These are phyloP conservation scores for Sporisorium scitamineum DNA, from an alignment of 1,284 basidiomycete genomes.

Conservation along the genomic window DNA sequence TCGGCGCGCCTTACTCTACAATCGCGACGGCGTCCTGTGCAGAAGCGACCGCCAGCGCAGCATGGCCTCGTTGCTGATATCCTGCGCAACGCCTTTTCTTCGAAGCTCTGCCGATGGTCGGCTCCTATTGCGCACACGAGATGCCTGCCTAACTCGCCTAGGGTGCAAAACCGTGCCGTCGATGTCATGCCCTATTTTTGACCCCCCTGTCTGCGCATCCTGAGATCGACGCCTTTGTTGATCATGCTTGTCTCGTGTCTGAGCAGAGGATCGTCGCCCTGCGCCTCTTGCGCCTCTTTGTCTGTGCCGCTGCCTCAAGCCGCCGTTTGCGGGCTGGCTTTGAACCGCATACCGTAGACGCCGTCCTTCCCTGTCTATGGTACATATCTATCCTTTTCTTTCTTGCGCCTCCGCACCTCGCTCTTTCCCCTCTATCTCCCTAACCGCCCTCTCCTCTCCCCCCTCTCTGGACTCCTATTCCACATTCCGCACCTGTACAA, in stretches of 20 bases:
- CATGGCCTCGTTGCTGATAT: neutral
- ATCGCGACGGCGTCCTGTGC: neutral
- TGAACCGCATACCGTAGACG: neutral
- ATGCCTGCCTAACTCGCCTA: constrained; percentile 3
- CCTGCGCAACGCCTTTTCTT: neutral
- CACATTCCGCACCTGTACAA: neutral
- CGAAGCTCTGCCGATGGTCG: neutral
- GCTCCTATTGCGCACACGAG: neutral
- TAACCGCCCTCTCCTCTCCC: neutral
- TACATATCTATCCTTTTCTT: constrained; percentile 28
- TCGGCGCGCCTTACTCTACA: neutral
- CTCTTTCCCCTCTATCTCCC: neutral
- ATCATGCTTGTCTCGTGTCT: constrained; percentile 24
- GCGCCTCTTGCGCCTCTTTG: constrained; percentile 23
- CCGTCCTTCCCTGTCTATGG: constrained; percentile 9
- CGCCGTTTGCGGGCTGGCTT: neutral
- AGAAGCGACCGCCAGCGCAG: constrained; percentile 9
- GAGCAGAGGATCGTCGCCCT: constrained; percentile 26
- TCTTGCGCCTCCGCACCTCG: constrained; percentile 3
- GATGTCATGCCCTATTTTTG: neutral
- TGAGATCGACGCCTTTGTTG: constrained; percentile 14
- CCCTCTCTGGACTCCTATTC: neutral
- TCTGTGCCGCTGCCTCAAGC: neutral
- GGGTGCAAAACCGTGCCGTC: neutral
- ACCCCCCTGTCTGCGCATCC: neutral